Conservation (phyloP, 495 filamentous ascomycete genomes). For the Stereocaulon alpinum region DNA sequence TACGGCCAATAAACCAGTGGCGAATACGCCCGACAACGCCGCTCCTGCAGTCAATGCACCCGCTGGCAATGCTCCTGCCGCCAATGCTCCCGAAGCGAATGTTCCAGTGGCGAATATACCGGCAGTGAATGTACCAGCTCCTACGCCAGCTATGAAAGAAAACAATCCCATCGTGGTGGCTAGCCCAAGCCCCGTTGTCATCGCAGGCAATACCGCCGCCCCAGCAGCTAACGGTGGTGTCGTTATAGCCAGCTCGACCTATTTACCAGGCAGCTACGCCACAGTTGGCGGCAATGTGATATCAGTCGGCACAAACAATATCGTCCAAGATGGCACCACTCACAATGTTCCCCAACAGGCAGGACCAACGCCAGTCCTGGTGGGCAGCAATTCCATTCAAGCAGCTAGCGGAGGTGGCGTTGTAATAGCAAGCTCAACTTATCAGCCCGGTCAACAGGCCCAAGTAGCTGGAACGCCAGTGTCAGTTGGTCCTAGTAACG, state of each 20-base stretch:
- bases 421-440: neutral
- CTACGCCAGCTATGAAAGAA: neutral
- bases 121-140: neutral
- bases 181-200: neutral
- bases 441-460: neutral
- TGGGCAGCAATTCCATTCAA: neutral
- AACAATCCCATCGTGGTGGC: neutral
- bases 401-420: neutral
- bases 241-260: neutral
- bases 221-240: neutral
- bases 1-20: neutral
- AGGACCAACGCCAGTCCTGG: constrained; percentile 1
- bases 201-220: neutral
- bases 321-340: neutral
- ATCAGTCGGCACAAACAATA: neutral
- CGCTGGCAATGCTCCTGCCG: neutral
- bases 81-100: neutral
- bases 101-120: neutral
- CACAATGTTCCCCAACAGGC: neutral
- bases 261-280: neutral
- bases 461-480: neutral
- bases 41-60: neutral
- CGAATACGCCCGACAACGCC: neutral
- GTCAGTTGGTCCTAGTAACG: neutral
- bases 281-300: neutral